A percentile compares a stretch with the other conserved stretches of the same genome.
These are phyloP conservation scores for Stemphylium vesicarium DNA, from an alignment of 2,329 filamentous ascomycete genomes.

Conservation along the genomic window DNA sequence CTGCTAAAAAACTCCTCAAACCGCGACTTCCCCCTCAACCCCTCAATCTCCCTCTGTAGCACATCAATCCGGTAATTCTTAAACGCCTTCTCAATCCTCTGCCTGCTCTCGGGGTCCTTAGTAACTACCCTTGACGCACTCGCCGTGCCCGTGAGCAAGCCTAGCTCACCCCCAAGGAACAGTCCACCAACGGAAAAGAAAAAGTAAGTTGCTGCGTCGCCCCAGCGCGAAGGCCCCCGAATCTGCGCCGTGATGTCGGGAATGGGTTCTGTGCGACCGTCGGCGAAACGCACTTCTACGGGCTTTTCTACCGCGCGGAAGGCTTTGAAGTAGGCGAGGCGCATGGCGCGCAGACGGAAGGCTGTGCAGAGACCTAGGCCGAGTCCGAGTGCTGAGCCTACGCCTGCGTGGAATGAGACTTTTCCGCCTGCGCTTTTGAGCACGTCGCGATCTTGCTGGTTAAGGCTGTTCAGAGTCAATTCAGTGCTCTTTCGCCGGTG, in stretches of 20 bases:
- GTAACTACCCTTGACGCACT: constrained; percentile 61
- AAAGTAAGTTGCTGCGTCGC: constrained; percentile 68
- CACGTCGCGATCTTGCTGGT: constrained; percentile 64
- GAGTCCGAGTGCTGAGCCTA: constrained; percentile 67
- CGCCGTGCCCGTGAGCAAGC: constrained; percentile 63
- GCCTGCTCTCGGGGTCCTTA: constrained; percentile 59
- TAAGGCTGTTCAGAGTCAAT: constrained; percentile 46
- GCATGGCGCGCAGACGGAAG: constrained; percentile 61
- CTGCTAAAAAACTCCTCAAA: constrained; percentile 39
- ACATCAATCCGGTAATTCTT: constrained; percentile 67
- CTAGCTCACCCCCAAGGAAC: constrained; percentile 69
- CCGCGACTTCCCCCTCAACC: constrained; percentile 56
- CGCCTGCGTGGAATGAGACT: constrained; percentile 60
- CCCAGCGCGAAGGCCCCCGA: constrained; percentile 60
- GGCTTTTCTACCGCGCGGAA: constrained; percentile 68
- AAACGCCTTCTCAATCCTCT: constrained; percentile 68
- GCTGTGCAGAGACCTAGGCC: constrained; percentile 62
- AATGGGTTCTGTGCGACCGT: constrained; percentile 64
- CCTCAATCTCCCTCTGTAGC: constrained; percentile 64
- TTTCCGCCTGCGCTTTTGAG: constrained; percentile 63
- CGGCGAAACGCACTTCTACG: constrained; percentile 65
- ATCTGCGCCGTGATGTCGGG: constrained; percentile 66
- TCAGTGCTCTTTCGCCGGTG: no score
- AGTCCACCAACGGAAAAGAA: constrained; percentile 67
- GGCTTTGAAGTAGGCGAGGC: constrained; percentile 65